Evolutionary conservation across 495 filamentous ascomycete genomes (phyloP), one percentile per base, ranked within the genome.

Genomic region (Astrocystis sublimbata): DNA sequence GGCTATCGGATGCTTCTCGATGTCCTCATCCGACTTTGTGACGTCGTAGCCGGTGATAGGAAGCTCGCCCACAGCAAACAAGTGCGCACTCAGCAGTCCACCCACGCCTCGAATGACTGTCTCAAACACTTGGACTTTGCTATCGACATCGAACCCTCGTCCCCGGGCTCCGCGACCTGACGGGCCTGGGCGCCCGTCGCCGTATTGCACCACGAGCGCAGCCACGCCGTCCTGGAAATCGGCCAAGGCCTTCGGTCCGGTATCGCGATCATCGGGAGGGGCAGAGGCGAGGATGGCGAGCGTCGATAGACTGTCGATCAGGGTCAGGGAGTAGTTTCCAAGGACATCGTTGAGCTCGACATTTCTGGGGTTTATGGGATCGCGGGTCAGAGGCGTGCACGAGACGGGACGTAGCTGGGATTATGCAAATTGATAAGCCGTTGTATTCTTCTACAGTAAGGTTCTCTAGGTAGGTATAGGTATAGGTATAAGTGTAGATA

Each of bases 81-180:
- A 79, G 77, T 98, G 94, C 6, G 96, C 92, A 66, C 92, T 96
- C 46, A 98, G 78, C 31, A 98, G 76, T 21, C 94, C 94, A 17
- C 96, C 94, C 52, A 98, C 83, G 28, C 93, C 93, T 64, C 94
- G 83, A 71, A 98, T 98, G 9, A 96, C 92, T 2, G 92, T 97
- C 75, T 98, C 94, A 71, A 98, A 98, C 35, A 98, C 91, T 75
- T 98, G 92, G 8, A 98, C 94, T 74, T 97, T 97, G 74, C 92
- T 96, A 74, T 98, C 93, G 41, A 97, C 79, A 76, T 98, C 92
- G 64, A 98, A 98, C 3, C 92, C 94, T 35, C 89, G 83, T n/a
- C 83, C 86, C 62, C 90, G 81, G 64, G 83, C 80, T 8, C 93
- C 93, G 68, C 84, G 80, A 38, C 89, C 91, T 23, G 80, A 81